Base-by-base conservation (phyloP, 768 basidiomycete species). In the Exidia glandulosa region DNA sequence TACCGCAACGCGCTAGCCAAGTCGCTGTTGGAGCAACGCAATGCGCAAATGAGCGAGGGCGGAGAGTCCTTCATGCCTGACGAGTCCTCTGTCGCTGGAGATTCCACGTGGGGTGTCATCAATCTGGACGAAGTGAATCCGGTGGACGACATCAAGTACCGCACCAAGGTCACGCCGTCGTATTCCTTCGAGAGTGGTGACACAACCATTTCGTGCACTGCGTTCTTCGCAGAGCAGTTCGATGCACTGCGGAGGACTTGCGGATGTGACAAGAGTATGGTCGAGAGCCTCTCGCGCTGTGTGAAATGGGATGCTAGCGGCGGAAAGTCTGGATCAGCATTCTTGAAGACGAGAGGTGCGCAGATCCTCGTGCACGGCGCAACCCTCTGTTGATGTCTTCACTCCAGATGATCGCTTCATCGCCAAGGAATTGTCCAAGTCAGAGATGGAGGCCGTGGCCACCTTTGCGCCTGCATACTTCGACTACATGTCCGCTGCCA, bases 401-500 rank as follows among this genome's bases (percentile, higher is more conserved):
- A 59, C 16, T 19, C 1, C 60, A 96, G 95, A 99, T 68, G 94
- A 98, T 70, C 92, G 96, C 5, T 98, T 98, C 78, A 96, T 99
- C 64, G 92, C 95, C 33, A 99, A 99, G 67, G 95, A 97, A 65
- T 81, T 98, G 30, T 95, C 94, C 0, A 81, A 83, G 60, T 79
- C 89, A 32, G 96, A 99, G 68, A 75, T 97, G 64, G 91, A 95
- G 69, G 90, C 91, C 0, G 90, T 98, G 85, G 91, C 94, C 65
- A 90, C 88, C 0, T 98, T 99, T 72, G 95, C 93, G 14, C 96
- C 95, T 0, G 88, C 91, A 2, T 99, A 99, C 71, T 98, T 99
- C 67, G 89, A 94, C 63, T 99, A 98, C 70, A 94, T 97, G 87
- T 89, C 92, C 1, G 91, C 89, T n/a, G 90, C 93, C 2, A 85